A percentile compares a stretch with the other conserved stretches of the same genome.
Evolutionary conservation across 2,329 filamentous ascomycete genomes (phyloP).

Genomic region (Claviceps pazoutovae): DNA sequence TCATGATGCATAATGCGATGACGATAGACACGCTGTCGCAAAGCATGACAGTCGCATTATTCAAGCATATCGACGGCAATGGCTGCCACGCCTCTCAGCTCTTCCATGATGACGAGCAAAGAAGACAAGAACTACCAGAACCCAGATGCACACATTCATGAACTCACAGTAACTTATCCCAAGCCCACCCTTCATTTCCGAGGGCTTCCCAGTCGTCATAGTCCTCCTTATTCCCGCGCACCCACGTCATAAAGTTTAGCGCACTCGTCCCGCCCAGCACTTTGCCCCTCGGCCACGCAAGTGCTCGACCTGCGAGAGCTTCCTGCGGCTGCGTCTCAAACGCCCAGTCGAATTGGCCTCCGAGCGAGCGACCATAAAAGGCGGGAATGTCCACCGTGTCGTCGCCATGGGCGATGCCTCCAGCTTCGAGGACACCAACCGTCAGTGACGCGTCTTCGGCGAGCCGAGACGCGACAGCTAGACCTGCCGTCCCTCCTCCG

Average conservation of each 20-base stretch:
- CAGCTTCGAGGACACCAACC: conserved; percentile 20
- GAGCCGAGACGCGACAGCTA: conserved; percentile 34
- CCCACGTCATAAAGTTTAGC: conserved; percentile 45
- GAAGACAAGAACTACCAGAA: too few relatives aligned
- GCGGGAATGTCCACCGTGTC: conserved; percentile 26
- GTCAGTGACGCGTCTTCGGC: conserved; percentile 21
- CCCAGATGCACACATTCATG: background rate
- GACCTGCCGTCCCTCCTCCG: conserved; percentile 40
- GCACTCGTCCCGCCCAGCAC: conserved; percentile 49
- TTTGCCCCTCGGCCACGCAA: conserved; percentile 29
- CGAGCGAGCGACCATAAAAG: conserved; percentile 21
- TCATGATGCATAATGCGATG: too few relatives aligned
- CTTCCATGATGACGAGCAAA: too few relatives aligned
- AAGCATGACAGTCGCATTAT: too few relatives aligned
- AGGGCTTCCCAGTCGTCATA: conserved; percentile 43
- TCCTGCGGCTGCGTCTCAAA: conserved; percentile 25
- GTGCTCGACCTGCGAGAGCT: conserved; percentile 22
- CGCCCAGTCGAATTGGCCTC: conserved; percentile 26
- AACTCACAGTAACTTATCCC: conserved; percentile 26
- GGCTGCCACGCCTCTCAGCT: too few relatives aligned
- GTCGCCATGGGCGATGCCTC: conserved; percentile 14
- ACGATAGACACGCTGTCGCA: too few relatives aligned
- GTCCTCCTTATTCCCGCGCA: conserved; percentile 30
- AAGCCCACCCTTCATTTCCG: conserved; percentile 46
- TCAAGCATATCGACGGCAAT: too few relatives aligned